Conservation (phyloP, 2,329 filamentous ascomycete species). For the Colletotrichum sidae region DNA sequence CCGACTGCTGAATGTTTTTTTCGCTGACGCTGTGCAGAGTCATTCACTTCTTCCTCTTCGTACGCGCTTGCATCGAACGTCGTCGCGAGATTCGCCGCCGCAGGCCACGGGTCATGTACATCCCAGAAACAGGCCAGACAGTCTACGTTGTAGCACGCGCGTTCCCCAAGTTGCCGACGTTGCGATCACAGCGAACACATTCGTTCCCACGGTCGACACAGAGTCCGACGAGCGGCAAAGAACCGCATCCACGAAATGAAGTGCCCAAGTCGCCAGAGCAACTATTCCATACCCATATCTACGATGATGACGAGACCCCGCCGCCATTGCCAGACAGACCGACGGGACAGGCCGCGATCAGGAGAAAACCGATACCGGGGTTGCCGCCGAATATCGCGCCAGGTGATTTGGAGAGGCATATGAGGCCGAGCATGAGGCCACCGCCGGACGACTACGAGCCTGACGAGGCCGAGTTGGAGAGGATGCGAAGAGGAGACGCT, state of each 20-base stretch:
- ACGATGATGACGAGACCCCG: conserved; percentile 2
- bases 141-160: conserved; percentile 40
- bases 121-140: conserved; percentile 39
- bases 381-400: conserved; percentile 1
- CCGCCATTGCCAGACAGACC: conserved; percentile 11
- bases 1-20: not conserved
- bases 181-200: not conserved
- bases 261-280: not conserved
- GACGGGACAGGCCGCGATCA: conserved; percentile 5
- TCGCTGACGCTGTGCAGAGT: conserved; percentile 27
- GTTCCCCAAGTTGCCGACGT: conserved; percentile 28
- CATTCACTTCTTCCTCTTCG: conserved; percentile 42
- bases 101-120: conserved; percentile 40
- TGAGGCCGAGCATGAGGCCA: conserved; percentile 32
- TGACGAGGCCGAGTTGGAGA: conserved; percentile 39
- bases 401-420: conserved; percentile 12
- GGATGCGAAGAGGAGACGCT: conserved; percentile 40
- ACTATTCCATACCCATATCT: not conserved
- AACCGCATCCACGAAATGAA: conserved; percentile 3
- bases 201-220: conserved; percentile 7
- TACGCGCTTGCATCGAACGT: conserved; percentile 44
- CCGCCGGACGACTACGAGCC: conserved; percentile 39
- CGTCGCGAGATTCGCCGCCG: conserved; percentile 33
- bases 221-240: not conserved
- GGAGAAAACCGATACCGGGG: conserved; percentile 16